Percentiles rank a stretch among this genome's conserved stretches.
Evolutionary conservation across 352 stramenopile genomes (phyloP).

Genomic region (Globisporangium acanthophoron): DNA sequence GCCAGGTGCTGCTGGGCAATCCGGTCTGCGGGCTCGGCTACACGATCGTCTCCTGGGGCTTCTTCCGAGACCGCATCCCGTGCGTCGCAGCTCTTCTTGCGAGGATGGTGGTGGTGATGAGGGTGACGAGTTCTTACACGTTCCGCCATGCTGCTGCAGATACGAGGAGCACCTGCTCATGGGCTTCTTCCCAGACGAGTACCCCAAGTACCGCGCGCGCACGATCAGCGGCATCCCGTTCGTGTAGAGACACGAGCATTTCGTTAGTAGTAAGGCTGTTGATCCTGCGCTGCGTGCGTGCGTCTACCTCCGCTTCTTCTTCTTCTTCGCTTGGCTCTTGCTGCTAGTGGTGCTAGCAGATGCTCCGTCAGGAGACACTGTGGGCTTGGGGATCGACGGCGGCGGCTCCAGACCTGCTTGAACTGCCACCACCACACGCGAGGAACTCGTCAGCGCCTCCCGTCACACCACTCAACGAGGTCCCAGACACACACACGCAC

Average conservation of each 20-base stretch:
- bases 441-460: not conserved
- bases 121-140: not conserved
- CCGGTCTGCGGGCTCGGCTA: conserved; percentile 84
- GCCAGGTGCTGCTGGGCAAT: conserved; percentile 93
- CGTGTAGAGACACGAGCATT: conserved; percentile 26
- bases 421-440: conserved; percentile 15
- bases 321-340: conserved; percentile 35
- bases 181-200: conserved; percentile 90
- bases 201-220: conserved; percentile 82
- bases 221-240: conserved; percentile 94
- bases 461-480: not conserved
- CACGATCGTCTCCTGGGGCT: conserved; percentile 88
- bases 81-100: conserved; percentile 26
- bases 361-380: conserved; percentile 3
- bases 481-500: conserved; percentile 9
- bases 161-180: conserved; percentile 92
- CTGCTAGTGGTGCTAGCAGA: not conserved
- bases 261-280: not conserved
- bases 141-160: conserved; percentile 15
- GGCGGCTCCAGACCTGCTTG: conserved; percentile 34
- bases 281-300: not conserved
- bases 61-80: conserved; percentile 94
- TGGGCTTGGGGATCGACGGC: conserved; percentile 15
- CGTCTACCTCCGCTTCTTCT: conserved; percentile 25
- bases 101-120: not conserved